These are phyloP conservation scores for Heliocybe sulcata DNA, from an alignment of 1,284 basidiomycete genomes.

Conservation along the genomic window DNA sequence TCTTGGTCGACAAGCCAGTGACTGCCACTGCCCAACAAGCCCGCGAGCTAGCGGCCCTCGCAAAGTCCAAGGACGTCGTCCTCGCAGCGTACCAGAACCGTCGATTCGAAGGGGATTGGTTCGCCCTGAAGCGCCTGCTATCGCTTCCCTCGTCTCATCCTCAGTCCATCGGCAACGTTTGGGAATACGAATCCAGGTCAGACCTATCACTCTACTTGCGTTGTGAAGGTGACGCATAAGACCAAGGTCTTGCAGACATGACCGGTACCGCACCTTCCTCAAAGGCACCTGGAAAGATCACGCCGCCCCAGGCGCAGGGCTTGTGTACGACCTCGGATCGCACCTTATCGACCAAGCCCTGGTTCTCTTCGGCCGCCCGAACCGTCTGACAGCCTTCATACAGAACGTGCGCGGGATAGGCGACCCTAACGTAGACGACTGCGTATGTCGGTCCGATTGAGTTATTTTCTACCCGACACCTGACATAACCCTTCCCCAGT, in stretches of 20 bases:
- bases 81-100: neutral
- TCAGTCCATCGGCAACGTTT: neutral
- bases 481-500: neutral
- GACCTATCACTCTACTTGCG: neutral
- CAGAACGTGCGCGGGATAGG: neutral
- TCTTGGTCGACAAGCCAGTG: neutral
- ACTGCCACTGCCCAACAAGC: neutral
- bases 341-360: slow-evolving; percentile 1
- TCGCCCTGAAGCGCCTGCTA: neutral
- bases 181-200: neutral
- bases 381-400: neutral
- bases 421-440: neutral
- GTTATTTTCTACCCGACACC: too few species aligned
- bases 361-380: neutral
- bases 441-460: neutral
- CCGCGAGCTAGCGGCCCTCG: neutral
- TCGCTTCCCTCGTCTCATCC: neutral
- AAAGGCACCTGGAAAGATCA: slow-evolving; percentile 37
- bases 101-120: neutral
- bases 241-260: slow-evolving; percentile 40
- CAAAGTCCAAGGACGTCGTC: neutral
- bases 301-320: neutral
- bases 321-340: neutral
- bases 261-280: slow-evolving; percentile 63
- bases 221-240: neutral